Base-by-base conservation (phyloP, 2,329 filamentous ascomycete genomes). In the Aspergillus awamori region DNA sequence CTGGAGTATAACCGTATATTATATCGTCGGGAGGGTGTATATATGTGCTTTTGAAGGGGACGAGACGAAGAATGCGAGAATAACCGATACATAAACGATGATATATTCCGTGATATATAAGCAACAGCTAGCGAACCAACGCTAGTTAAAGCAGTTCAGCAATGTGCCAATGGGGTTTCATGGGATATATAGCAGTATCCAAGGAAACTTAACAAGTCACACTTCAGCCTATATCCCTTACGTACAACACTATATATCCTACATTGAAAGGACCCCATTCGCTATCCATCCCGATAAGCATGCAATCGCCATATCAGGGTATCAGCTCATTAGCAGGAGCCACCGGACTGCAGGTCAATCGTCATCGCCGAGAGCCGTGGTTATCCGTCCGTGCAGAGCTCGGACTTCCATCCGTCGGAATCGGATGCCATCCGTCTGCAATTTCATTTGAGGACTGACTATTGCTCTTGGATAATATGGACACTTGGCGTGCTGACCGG, bases 321-420 rank as follows among this genome's bases (percentile, higher is more conserved):
- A 38, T 53, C 51, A 36, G 39, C 53, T 11, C 39, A 56, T 47
- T 33, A 30, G 53, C 53, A 47, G 24, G 53, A 33, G 17, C 10
- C 41, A 39, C 41, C 53, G 39, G 39, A 41, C 38, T 38, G 4
- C 13, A 33, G n/a, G n/a, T 33, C 53, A 47, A 51, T 51, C 47
- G 47, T 51, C 47, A 51, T 33, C 39, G 30, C 28, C 39, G n/a
- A 33, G 28, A 33, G 53, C 53, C 39, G 53, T 47, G 53, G 20
- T 20, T 56, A 56, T 22, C 53, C 53, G 53, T n/a, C 53, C 43
- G 41, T 26, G n/a, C 39, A 28, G 39, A 22, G 24, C 30, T 24
- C 24, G 39, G 8, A 11, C 10, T 41, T 47, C 22, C 17, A 56
- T 56, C 53, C 53, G 53, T 33, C 53, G 53, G 53, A 36, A 22